These are phyloP conservation scores for Misopates orontium DNA, from an alignment of 257 asterid genomes.

Conservation along the genomic window DNA sequence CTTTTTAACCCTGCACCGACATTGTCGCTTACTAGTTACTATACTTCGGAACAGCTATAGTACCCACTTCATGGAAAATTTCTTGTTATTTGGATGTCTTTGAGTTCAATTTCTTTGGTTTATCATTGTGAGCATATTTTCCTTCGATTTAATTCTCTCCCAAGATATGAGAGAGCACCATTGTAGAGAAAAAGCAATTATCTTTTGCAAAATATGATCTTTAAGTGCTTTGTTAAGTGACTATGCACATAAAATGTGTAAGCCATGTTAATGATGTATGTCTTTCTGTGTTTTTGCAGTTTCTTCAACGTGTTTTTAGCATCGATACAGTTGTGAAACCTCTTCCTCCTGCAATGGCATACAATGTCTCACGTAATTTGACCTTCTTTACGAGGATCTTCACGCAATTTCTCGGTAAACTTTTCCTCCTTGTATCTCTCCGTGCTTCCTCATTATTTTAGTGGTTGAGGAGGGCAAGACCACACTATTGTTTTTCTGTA, in stretches of 20 bases:
- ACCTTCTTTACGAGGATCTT: constrained; percentile 92
- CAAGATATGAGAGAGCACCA: no score
- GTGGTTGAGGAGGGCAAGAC: neutral
- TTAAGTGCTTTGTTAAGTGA: no score
- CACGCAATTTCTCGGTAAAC: constrained; percentile 89
- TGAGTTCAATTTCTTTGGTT: no score
- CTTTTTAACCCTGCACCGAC: neutral
- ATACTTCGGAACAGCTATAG: no score
- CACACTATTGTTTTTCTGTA: neutral
- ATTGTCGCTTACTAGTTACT: no score
- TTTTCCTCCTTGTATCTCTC: neutral
- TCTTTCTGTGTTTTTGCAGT: constrained; percentile 52
- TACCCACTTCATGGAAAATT: neutral
- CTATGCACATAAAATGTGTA: no score
- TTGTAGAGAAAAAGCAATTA: no score
- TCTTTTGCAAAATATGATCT: no score
- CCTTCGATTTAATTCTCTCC: no score
- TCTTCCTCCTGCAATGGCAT: constrained; percentile 86
- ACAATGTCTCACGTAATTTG: constrained; percentile 80
- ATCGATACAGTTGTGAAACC: constrained; percentile 89
- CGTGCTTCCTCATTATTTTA: neutral
- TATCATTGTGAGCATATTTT: no score
- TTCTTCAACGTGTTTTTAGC: constrained; percentile 85
- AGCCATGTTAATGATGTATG: constrained; percentile 11
- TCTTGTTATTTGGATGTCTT: neutral